These are phyloP conservation scores for Corynespora cassiicola DNA, from an alignment of 2,329 filamentous ascomycete species.

Conservation along the genomic window DNA sequence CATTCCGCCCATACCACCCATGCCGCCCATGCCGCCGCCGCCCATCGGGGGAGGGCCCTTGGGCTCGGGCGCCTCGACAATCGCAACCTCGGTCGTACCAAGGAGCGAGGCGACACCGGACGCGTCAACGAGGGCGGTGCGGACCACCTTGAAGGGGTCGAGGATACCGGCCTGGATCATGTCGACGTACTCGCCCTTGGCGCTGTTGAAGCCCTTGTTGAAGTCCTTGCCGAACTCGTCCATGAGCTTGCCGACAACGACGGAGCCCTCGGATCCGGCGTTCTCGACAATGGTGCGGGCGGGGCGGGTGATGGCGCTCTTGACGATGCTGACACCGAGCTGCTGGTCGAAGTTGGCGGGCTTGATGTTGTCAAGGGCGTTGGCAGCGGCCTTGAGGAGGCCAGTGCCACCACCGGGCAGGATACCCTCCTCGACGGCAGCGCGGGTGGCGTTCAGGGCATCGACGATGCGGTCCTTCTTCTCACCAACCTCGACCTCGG, in stretches of 20 bases:
- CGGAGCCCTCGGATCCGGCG: slow-evolving; percentile 92
- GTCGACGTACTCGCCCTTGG: slow-evolving; percentile 97
- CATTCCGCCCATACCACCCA: slow-evolving; percentile 53
- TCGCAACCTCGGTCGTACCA: slow-evolving; percentile 96
- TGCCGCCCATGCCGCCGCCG: slow-evolving; percentile 66
- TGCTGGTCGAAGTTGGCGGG: slow-evolving; percentile 97
- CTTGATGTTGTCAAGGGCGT: slow-evolving; percentile 84
- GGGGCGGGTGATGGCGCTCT: slow-evolving; percentile 95
- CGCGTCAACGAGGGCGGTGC: slow-evolving; percentile 92
- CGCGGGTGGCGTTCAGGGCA: slow-evolving; percentile 95
- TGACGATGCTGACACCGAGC: slow-evolving; percentile 96
- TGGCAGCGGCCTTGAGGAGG: slow-evolving; percentile 93
- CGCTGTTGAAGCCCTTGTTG: slow-evolving; percentile 97
- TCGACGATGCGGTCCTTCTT: slow-evolving; percentile 99
- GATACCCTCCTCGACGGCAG: slow-evolving; percentile 98
- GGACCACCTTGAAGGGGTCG: slow-evolving; percentile 98
- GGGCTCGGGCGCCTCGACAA: slow-evolving; percentile 94
- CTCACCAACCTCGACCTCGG: slow-evolving; percentile 98
- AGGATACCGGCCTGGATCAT: slow-evolving; percentile 98
- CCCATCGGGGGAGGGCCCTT: slow-evolving; percentile 66
- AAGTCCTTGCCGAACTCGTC: slow-evolving; percentile 92
- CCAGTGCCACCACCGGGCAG: slow-evolving; percentile 98
- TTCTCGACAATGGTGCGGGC: slow-evolving; percentile 98
- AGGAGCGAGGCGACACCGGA: slow-evolving; percentile 96
- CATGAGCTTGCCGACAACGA: slow-evolving; percentile 96